Conservation (phyloP, 306 rosid genomes). For the Malus sylvestris region DNA sequence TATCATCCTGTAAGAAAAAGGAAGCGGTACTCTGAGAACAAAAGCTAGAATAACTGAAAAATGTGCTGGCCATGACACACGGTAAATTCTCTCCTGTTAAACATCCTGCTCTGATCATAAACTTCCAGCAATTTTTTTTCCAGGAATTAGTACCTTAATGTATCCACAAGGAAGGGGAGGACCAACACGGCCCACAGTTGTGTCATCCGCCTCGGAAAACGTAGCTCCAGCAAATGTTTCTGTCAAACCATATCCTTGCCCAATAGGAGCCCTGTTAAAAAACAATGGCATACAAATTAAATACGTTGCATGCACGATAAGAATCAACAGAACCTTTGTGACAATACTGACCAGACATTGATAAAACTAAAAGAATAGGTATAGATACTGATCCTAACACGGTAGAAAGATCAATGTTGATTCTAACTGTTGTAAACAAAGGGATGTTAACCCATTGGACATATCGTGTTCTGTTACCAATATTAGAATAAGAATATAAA, state of each 20-base stretch:
- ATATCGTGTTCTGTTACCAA: neutral
- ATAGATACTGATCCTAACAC: neutral
- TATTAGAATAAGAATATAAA: neutral
- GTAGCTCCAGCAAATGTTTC: slow-evolving; percentile 98
- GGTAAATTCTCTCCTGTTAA: neutral
- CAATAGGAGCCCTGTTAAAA: slow-evolving; percentile 70
- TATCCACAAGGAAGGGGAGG: slow-evolving; percentile 87
- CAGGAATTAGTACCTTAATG: slow-evolving; percentile 45
- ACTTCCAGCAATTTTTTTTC: neutral
- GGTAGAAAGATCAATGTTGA: neutral
- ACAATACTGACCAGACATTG: neutral
- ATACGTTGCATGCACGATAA: neutral
- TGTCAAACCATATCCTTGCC: slow-evolving; percentile 95
- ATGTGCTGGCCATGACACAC: neutral
- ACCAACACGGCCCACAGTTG: slow-evolving; percentile 87
- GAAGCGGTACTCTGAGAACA: neutral
- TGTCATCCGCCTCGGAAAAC: slow-evolving; percentile 80
- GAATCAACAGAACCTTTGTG: neutral
- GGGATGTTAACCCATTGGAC: neutral
- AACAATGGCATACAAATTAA: neutral
- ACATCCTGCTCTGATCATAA: neutral
- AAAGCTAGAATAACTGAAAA: neutral
- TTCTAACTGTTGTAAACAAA: neutral
- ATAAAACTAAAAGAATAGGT: neutral
- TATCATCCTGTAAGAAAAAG: neutral